Evolutionary conservation across 345 rosid species (phyloP).

Genomic region (Cardiospermum halicacabum): DNA sequence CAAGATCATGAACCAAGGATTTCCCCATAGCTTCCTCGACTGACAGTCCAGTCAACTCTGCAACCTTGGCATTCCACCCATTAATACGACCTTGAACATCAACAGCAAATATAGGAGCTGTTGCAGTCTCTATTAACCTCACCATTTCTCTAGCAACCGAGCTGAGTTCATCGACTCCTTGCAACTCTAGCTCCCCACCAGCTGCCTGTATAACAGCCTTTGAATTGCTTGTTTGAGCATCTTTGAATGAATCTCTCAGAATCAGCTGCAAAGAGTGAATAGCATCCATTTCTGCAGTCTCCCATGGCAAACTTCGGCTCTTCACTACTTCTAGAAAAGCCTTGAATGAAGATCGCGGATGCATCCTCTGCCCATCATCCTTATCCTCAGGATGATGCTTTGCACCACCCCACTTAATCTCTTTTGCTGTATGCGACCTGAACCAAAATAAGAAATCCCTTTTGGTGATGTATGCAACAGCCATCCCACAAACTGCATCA

Average conservation of each 20-base stretch:
- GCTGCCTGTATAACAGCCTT: constrained; percentile 53
- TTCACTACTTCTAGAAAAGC: constrained; percentile 97
- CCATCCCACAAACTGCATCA: constrained; percentile 97
- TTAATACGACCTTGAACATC: constrained; percentile 76
- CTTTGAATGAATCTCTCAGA: constrained; percentile 81
- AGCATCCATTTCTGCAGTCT: constrained; percentile 97
- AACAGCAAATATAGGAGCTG: constrained; percentile 96
- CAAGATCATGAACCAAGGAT: constrained; percentile 77
- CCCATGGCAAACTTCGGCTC: constrained; percentile 94
- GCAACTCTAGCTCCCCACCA: constrained; percentile 52
- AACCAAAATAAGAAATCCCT: constrained; percentile 94
- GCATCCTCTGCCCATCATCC: constrained; percentile 96
- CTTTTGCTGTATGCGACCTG: constrained; percentile 93
- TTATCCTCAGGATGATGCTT: constrained; percentile 97
- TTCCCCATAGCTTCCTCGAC: constrained; percentile 97
- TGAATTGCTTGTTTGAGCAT: constrained; percentile 67
- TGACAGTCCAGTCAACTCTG: constrained; percentile 81
- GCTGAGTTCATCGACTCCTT: constrained; percentile 86
- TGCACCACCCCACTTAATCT: constrained; percentile 99
- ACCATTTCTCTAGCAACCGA: constrained; percentile 99
- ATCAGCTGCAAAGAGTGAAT: constrained; percentile 98
- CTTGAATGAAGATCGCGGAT: constrained; percentile 94
- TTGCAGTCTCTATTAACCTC: constrained; percentile 92
- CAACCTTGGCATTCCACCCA: constrained; percentile 96
- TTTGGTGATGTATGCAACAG: constrained; percentile 86